Evolutionary conservation across 257 asterid genomes (phyloP), one percentile per base, ranked within the genome.

Genomic region (Nicotiana sylvestris): DNA sequence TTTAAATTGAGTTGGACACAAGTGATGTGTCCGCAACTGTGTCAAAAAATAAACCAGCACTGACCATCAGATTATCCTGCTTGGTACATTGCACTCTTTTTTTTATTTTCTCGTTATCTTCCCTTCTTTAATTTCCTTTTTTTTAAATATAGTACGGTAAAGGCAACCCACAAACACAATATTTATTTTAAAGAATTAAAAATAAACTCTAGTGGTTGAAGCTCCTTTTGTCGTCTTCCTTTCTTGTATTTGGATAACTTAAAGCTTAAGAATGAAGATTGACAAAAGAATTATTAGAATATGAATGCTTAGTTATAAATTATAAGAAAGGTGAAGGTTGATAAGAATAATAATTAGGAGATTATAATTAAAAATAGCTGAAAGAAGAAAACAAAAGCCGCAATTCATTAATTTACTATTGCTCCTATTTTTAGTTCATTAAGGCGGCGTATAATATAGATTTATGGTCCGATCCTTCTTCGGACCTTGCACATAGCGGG

Each of bases 81-180:
- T 69, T 69, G 77, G 56, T 69, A 69, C 77, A n/a, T 37, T 39
- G 77, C 57, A 69, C 57, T 69, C 8, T 66, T 4, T 57, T 21
- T 5, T 55, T 16, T 55, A 55, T 55, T 55, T 15, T 55, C 5
- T 10, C 29, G 49, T 67, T 66, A 16, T 16, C 74, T n/a, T 10
- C 21, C 27, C n/a, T 37, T 13, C 17, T 21, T 21, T 43, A 0
- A 25, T 25, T 46, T 9, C 13, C 5, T 64, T 64, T 3, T 21
- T 7, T 37, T 33, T 15, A 4, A 72, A 25, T 25, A 46, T 72
- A 16, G 58, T 70, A 70, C 10, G 35, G 58, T 70, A 43, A 70
- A 43, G n/a, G 35, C n/a, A 70, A 70, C 78, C 18, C 13, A 66
- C 51, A 66, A 2, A 32, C 58, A 43, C 32, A 69, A 4, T 12